Conservation (phyloP, 2,329 filamentous ascomycete species). For the Fusarium annulatum region DNA sequence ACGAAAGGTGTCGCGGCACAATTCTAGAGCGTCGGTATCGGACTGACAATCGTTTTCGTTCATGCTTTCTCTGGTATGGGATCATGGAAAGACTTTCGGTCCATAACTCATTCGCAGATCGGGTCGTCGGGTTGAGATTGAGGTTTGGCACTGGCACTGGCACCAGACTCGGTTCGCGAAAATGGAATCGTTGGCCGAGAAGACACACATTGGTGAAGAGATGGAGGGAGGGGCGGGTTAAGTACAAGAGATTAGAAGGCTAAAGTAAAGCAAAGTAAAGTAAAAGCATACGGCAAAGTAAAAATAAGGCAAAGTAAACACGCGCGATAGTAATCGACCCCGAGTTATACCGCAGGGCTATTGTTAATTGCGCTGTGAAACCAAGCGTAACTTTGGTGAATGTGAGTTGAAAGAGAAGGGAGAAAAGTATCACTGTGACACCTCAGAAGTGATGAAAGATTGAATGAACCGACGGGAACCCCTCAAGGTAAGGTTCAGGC, state of each 20-base stretch:
- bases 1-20: constrained; percentile 28
- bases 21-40: constrained; percentile 38
- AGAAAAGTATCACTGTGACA: constrained; percentile 10
- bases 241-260: background rate
- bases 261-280: background rate
- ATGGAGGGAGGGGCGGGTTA: background rate
- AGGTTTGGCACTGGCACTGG: constrained; percentile 40
- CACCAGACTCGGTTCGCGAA: constrained; percentile 51
- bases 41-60: constrained; percentile 46
- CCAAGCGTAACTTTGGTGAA: constrained; percentile 14
- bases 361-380: constrained; percentile 30
- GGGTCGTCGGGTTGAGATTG: constrained; percentile 37
- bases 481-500: constrained; percentile 13
- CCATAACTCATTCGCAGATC: constrained; percentile 50
- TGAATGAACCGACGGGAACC: background rate
- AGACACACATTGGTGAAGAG: constrained; percentile 52
- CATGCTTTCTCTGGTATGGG: constrained; percentile 50
- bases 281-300: constrained; percentile 2
- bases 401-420: constrained; percentile 2
- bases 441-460: background rate
- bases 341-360: constrained; percentile 13
- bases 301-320: constrained; percentile 11
- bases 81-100: constrained; percentile 47
- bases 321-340: constrained; percentile 11
- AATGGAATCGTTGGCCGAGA: constrained; percentile 50